phyloP scores from a whole-genome alignment of 345 rosid species.

The Punica granatum region DNA sequence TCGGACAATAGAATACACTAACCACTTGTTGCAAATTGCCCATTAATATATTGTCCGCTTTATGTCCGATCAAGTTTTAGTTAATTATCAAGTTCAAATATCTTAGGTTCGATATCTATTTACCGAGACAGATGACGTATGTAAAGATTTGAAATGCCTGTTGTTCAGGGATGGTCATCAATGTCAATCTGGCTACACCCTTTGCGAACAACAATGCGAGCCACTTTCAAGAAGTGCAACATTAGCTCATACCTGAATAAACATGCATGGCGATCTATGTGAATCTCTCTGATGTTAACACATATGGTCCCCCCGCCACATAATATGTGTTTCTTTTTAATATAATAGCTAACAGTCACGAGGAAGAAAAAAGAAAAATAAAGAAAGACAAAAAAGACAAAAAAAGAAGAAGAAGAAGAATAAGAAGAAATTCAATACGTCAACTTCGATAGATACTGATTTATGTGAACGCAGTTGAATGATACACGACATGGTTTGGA shows the following conservation, averaged over 20 bases:
- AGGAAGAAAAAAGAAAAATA: no score
- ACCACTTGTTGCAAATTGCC: neutral
- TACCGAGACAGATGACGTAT: neutral
- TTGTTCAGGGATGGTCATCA: neutral
- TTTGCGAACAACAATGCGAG: neutral
- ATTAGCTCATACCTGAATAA: no score
- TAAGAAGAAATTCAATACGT: no score
- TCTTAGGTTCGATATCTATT: neutral
- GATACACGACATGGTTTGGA: no score
- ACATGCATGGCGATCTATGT: neutral
- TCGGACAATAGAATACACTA: neutral
- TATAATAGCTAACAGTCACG: no score
- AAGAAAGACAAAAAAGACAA: no score
- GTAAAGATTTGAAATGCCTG: neutral
- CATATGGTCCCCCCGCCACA: neutral
- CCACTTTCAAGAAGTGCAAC: neutral
- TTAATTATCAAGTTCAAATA: neutral
- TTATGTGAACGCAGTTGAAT: no score
- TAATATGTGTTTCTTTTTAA: no score
- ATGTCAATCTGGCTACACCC: neutral
- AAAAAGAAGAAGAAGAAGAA: no score
- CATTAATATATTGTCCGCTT: neutral
- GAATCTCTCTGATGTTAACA: neutral
- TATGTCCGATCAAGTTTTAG: neutral
- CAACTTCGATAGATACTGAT: no score